Percentiles rank a stretch among this genome's conserved stretches.
These are phyloP conservation scores for Citrus sp. DNA, from an alignment of 345 rosid species.

Conservation along the genomic window DNA sequence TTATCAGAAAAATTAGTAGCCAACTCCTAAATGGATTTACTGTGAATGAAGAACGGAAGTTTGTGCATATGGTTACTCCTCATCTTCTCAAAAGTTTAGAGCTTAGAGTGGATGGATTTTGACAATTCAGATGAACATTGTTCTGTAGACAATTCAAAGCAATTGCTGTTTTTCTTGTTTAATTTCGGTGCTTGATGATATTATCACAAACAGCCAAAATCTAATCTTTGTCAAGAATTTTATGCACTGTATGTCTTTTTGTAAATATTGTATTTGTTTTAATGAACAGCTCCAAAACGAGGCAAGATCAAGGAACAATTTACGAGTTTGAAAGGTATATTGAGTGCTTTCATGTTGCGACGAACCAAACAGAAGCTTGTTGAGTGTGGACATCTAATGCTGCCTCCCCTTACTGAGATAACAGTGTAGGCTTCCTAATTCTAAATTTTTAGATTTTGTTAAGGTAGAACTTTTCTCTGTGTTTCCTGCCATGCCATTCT, in stretches of 20 bases:
- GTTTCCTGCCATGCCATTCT: neutral
- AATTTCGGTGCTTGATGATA: neutral
- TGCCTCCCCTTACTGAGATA: conserved; percentile 85
- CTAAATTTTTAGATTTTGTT: conserved; percentile 1
- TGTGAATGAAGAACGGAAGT: neutral
- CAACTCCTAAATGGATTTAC: neutral
- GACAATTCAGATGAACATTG: neutral
- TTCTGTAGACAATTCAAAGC: neutral
- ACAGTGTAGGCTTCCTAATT: conserved; percentile 51
- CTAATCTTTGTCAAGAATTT: neutral
- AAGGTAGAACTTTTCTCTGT: neutral
- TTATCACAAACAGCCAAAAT: neutral
- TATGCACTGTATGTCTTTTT: neutral
- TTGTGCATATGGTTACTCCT: neutral
- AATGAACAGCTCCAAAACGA: conserved; percentile 38
- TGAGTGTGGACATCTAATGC: conserved; percentile 58
- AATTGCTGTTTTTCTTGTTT: neutral
- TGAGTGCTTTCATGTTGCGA: conserved; percentile 83
- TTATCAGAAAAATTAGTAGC: neutral
- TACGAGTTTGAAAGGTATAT: conserved; percentile 48
- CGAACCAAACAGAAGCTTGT: conserved; percentile 77
- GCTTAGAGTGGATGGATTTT: neutral
- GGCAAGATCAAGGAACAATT: conserved; percentile 39
- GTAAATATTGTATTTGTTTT: conserved; percentile 1
- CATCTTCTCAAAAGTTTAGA: neutral